Evolutionary conservation across 495 filamentous ascomycete genomes (phyloP), one percentile per base, ranked within the genome.

Genomic region (Neurospora sp.): DNA sequence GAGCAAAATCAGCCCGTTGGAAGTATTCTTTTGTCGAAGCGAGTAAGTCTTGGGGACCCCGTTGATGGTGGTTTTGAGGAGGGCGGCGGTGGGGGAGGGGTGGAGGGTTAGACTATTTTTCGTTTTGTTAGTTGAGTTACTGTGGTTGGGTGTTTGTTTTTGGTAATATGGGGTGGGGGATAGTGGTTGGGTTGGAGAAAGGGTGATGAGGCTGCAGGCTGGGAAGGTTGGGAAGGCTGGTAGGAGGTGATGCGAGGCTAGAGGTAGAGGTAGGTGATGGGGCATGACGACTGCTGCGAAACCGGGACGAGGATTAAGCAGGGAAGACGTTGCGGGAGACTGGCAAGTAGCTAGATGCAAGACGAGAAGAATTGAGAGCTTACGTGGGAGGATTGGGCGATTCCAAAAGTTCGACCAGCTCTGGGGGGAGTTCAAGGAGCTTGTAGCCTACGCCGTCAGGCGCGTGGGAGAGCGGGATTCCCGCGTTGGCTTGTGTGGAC

Each of bases 1-100:
- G 38, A 93, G 84, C 9, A 97, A 79, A 80, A 93, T 92, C 42
- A 97, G 83, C 7, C 91, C 91, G 79, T 98, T 98, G 18, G 94
- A 97, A 0, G 94, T 95, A 78, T 95, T 93, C 75, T 97, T 94
- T 81, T 97, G 93, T 23, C 92, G 92, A 70, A 97, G 85, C 39
- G 89, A 89, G 84, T 91, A 98, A 23, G 91, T 94, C 78, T 89
- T 85, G 18, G 84, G 82, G 3, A 87, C 80, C 0, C 54, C 54
- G 54, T 66, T 18, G 14, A 66, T 31, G 31, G 54, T 66, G 4
- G 91, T 92, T 79, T 90, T 93, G 74, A 98, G 86, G 72, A 96
- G 88, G 54, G 92, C 91, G 73, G 90, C 89, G 74, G 89, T 86
- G 5, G 83, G 80, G 38, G 84, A 83, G 39, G 86, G 90, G 79